A percentile compares a stretch with the other conserved stretches of the same genome.
Evolutionary conservation across 164 flowering plant genomes (phyloP).

Genomic region (Vitis cinerea): DNA sequence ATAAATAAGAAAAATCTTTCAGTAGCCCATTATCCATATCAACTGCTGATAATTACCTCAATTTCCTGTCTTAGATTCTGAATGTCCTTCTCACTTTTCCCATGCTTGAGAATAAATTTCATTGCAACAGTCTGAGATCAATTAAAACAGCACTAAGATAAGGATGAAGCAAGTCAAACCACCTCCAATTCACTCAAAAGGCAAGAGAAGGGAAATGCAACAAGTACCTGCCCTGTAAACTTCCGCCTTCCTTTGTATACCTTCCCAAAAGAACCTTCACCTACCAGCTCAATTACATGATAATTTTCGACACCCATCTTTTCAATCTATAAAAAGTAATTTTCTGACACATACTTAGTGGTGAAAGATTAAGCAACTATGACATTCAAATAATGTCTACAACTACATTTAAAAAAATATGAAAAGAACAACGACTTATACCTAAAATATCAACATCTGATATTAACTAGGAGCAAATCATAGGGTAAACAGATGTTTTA

Average conservation of each 20-base stretch:
- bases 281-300: conserved; percentile 92
- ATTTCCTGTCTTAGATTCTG: conserved; percentile 91
- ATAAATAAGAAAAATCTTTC: neutral
- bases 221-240: conserved; percentile 72
- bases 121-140: conserved; percentile 85
- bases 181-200: neutral
- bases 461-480: no score
- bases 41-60: conserved; percentile 52
- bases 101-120: conserved; percentile 95
- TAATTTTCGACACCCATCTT: conserved; percentile 85
- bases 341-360: no score
- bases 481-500: no score
- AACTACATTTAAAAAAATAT: no score
- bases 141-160: neutral
- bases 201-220: neutral
- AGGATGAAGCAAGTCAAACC: neutral
- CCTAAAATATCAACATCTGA: no score
- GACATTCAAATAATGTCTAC: no score
- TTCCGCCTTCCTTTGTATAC: conserved; percentile 94
- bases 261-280: conserved; percentile 97
- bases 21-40: neutral
- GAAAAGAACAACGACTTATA: no score
- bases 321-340: no score
- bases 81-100: conserved; percentile 92
- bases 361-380: no score